Percentiles rank a stretch among this genome's conserved stretches.
These are phyloP conservation scores for Liquidambar formosana DNA, from an alignment of 164 flowering plant species.

Conservation along the genomic window DNA sequence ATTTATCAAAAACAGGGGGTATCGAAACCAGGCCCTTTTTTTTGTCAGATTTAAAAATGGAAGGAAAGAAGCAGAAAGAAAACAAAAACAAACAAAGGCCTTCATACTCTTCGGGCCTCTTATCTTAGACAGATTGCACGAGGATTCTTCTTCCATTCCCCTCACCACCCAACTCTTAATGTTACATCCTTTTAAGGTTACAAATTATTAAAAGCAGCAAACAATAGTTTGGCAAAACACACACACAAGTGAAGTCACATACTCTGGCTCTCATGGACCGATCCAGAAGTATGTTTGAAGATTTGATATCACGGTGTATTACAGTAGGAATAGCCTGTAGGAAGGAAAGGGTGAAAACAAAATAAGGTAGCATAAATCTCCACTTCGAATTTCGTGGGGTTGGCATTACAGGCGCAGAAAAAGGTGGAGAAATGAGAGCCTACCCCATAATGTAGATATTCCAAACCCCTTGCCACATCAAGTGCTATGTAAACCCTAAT, in stretches of 20 bases:
- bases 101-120: too few relatives aligned
- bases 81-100: too few relatives aligned
- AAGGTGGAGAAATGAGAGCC: background rate
- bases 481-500: conserved; percentile 59
- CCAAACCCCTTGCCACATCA: conserved; percentile 81
- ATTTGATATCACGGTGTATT: conserved; percentile 70
- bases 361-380: background rate
- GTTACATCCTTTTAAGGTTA: background rate
- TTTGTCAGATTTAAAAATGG: too few relatives aligned
- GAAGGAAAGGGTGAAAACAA: conserved; percentile 9
- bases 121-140: too few relatives aligned
- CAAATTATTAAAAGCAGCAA: background rate
- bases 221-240: background rate
- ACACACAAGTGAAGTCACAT: conserved; percentile 16
- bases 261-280: conserved; percentile 78
- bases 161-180: too few relatives aligned
- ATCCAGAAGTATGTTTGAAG: conserved; percentile 74
- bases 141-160: too few relatives aligned
- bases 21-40: too few relatives aligned
- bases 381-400: too few relatives aligned
- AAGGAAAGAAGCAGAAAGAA: too few relatives aligned
- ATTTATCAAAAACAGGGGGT: too few relatives aligned
- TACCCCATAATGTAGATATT: conserved; percentile 84
- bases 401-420: too few relatives aligned
- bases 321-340: conserved; percentile 72